These are phyloP conservation scores for Isabelozyma heimii DNA, from an alignment of 805 yeast genomes.

Conservation along the genomic window DNA sequence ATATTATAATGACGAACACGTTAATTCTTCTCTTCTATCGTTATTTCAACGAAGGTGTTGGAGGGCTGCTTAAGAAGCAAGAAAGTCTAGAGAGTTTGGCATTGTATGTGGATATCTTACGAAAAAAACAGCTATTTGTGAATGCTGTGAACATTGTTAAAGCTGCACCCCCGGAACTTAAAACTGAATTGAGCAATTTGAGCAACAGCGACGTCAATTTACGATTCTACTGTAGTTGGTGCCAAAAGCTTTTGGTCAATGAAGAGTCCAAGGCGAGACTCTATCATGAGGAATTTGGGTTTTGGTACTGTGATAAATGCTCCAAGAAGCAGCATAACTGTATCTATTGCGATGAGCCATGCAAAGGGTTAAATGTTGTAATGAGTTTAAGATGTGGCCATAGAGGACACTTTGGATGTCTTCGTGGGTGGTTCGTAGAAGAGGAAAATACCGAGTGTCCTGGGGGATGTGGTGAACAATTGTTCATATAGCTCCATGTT, in stretches of 20 bases:
- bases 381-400: conserved; percentile 75
- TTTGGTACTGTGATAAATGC: conserved; percentile 85
- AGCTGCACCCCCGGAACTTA: conserved; percentile 29
- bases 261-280: conserved; percentile 48
- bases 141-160: conserved; percentile 58
- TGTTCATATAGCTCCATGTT: conserved; percentile 6
- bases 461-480: conserved; percentile 55
- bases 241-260: conserved; percentile 58
- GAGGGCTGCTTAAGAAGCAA: conserved; percentile 19
- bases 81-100: conserved; percentile 55
- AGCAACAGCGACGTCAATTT: conserved; percentile 35
- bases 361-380: conserved; percentile 66
- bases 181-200: conserved; percentile 23
- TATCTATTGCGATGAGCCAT: conserved; percentile 71
- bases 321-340: conserved; percentile 62
- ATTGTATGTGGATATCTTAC: conserved; percentile 53
- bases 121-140: conserved; percentile 48
- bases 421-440: conserved; percentile 71
- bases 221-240: conserved; percentile 57
- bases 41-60: conserved; percentile 4
- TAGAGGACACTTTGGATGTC: conserved; percentile 78
- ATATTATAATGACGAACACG: conserved; percentile 57
- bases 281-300: conserved; percentile 48
- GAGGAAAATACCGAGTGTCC: conserved; percentile 74
- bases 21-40: conserved; percentile 53